These are phyloP conservation scores for Gaeumannomyces tritici DNA, from an alignment of 2,329 filamentous ascomycete species.

Conservation along the genomic window DNA sequence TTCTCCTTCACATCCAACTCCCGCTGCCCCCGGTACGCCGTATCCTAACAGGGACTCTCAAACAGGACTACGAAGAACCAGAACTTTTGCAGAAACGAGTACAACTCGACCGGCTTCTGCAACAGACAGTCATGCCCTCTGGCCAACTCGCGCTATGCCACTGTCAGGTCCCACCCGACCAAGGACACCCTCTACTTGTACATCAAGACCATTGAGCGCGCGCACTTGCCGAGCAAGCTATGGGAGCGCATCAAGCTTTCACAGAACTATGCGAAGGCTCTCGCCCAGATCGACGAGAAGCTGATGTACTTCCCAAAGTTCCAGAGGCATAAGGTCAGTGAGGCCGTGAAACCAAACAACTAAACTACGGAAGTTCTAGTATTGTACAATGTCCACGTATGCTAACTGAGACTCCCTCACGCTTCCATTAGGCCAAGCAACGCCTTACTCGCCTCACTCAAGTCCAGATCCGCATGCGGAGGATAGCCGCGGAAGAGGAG, in stretches of 20 bases:
- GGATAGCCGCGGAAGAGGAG: conserved; percentile 81
- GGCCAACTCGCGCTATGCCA: conserved; percentile 88
- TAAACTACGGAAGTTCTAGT: background rate
- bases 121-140: conserved; percentile 75
- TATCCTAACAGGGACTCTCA: conserved; percentile 1
- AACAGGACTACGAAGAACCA: conserved; percentile 59
- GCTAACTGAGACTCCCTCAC: conserved; percentile 6
- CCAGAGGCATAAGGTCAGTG: conserved; percentile 60
- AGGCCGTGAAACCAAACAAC: background rate
- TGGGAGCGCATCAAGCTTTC: conserved; percentile 92
- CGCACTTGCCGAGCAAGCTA: conserved; percentile 79
- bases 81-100: conserved; percentile 93
- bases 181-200: conserved; percentile 86
- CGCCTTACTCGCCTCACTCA: conserved; percentile 85
- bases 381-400: background rate
- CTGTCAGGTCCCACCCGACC: conserved; percentile 52
- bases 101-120: conserved; percentile 49
- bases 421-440: conserved; percentile 62
- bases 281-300: conserved; percentile 73
- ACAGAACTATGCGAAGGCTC: conserved; percentile 80
- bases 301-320: conserved; percentile 95
- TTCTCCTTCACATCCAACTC: conserved; percentile 5
- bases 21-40: too few species aligned
- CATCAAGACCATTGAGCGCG: conserved; percentile 89
- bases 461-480: conserved; percentile 72